Percentiles rank a stretch among this genome's conserved stretches.
These are phyloP conservation scores for Castanea sativa DNA, from an alignment of 306 rosid genomes.

Conservation along the genomic window DNA sequence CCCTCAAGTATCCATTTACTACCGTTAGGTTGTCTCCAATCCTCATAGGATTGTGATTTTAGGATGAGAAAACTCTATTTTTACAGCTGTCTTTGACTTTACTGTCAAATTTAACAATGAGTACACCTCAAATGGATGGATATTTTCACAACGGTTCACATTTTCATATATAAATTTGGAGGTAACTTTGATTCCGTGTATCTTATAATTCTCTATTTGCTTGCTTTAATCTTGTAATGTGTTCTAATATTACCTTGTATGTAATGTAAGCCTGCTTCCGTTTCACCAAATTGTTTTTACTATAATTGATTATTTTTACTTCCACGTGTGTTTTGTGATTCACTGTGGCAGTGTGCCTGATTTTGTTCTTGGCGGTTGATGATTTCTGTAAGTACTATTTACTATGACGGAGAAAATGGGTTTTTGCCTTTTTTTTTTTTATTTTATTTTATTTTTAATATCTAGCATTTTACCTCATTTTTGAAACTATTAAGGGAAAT, in stretches of 20 bases:
- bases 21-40: conserved; percentile 49
- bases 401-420: too few species aligned
- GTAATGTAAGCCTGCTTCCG: not conserved
- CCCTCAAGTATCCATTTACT: conserved; percentile 83
- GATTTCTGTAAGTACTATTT: too few species aligned
- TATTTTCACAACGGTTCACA: conserved; percentile 7
- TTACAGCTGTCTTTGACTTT: conserved; percentile 12
- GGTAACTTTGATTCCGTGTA: conserved; percentile 15
- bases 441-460: too few species aligned
- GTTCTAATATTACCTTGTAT: not conserved
- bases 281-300: not conserved
- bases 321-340: not conserved
- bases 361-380: not conserved
- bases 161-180: conserved; percentile 25
- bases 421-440: too few species aligned
- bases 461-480: too few species aligned
- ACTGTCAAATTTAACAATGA: conserved; percentile 18
- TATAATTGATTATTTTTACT: not conserved
- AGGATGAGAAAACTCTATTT: conserved; percentile 24
- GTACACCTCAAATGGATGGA: conserved; percentile 8
- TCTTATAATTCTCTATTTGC: not conserved
- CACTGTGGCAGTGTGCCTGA: not conserved
- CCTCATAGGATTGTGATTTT: conserved; percentile 28
- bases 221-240: not conserved
- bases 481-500: too few species aligned